Evolutionary conservation across 2,329 filamentous ascomycete genomes (phyloP), one percentile per base, ranked within the genome.

Genomic region (Ophiocordyceps camponoti-saundersi): DNA sequence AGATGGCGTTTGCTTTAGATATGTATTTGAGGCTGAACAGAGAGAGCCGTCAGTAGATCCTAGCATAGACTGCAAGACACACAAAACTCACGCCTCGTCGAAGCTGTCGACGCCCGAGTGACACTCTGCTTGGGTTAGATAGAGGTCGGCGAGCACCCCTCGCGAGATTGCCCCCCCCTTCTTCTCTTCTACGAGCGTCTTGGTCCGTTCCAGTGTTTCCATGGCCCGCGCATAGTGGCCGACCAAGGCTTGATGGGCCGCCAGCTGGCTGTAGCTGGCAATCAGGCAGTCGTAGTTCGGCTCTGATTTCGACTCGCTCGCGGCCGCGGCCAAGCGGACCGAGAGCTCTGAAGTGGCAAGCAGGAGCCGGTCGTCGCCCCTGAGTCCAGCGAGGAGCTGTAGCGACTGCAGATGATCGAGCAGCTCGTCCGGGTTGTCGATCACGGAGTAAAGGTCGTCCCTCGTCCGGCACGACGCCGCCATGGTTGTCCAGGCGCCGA

Each of bases 91-190:
- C 59, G 76, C 82, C 61, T 82, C 79, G 11, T 79, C 71, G 16
- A 75, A 64, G 45, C 79, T 77, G 11, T 82, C 82, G 13, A 80
- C 73, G 1, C 75, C 74, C 18, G 89, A 66, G 26, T 81, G 69
- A 59, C 88, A 87, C 59, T 94, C 85, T 0, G 84, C 80, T 50
- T 80, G 79, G 0, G 79, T 77, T 7, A 95, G 64, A 52, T 88
- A 75, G 59, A 82, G 82, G 16, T 63, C 62, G 11, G 68, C 69
- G 20, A 69, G 52, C 6, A 67, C 60, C 18, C 70, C 65, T 13
- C 59, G 59, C 2, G 66, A 62, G 3, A 59, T 50, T 0, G 56
- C 56, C 36, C 36, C 36, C 36, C 36, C 36, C n/a, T 65, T 57
- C n/a, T 64, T 57, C 46, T 65, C 57, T 41, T 61, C 54, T 10